Conservation (phyloP, 768 basidiomycete species). For the Termitomyces titanicus region DNA sequence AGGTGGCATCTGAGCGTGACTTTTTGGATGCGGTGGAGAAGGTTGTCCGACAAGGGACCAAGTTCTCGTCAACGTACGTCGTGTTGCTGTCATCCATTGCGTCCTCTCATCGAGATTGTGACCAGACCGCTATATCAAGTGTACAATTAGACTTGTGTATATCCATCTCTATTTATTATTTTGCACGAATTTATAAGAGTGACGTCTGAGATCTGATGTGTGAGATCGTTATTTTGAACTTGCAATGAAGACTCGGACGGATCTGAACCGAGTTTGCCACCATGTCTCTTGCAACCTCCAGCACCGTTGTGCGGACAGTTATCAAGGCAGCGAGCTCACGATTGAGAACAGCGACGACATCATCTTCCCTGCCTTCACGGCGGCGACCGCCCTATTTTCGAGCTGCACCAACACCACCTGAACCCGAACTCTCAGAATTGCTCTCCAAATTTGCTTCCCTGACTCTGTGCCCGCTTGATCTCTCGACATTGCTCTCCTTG, state of each 20-base stretch:
- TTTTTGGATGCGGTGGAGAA: conserved; percentile 98
- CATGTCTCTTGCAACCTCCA: conserved; percentile 4
- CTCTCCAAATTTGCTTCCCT: conserved; percentile 56
- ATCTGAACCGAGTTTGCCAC: conserved; percentile 7
- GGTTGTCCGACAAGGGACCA: conserved; percentile 95
- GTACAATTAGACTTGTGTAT: conserved; percentile 64
- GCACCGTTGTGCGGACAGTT: not conserved
- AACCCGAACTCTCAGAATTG: conserved; percentile 52
- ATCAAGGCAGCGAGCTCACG: conserved; percentile 7
- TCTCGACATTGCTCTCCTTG: conserved; percentile 70
- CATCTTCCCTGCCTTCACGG: not conserved
- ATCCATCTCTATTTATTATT: conserved; percentile 9
- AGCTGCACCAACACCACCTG: conserved; percentile 45
- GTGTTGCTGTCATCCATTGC: not conserved
- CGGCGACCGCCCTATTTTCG: conserved; percentile 23
- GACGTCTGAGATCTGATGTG: not conserved
- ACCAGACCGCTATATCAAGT: conserved; percentile 85
- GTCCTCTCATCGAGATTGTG: conserved; percentile 6
- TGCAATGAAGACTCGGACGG: conserved; percentile 6
- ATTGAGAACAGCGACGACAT: conserved; percentile 5
- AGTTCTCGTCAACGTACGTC: conserved; percentile 96
- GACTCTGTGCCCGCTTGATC: conserved; percentile 66
- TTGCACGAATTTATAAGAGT: not conserved
- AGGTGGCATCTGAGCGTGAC: conserved; percentile 96
- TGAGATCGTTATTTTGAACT: not conserved